Evolutionary conservation across 257 asterid genomes (phyloP), one percentile per base, ranked within the genome.

Genomic region (Fraxinus cuspidata): DNA sequence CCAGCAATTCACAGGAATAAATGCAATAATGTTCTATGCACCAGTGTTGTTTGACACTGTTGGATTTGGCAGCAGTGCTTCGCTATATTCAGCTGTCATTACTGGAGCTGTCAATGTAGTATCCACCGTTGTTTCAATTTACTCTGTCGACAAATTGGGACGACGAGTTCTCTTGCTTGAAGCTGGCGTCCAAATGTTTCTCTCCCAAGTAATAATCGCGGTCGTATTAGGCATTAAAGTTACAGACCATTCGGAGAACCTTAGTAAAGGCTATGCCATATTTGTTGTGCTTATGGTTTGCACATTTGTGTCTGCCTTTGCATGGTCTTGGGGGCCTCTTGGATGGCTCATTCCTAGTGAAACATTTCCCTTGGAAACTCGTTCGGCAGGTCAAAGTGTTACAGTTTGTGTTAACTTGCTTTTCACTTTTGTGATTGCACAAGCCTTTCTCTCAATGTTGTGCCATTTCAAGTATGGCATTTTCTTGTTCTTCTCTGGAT

Each of bases 241-340:
- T 3, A 88, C 81, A 63, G 97, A 94, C 78, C 93, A 88, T 73
- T 66, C 90, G 0, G 83, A 86, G 11, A 29, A 83, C 56, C 96
- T 92, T 0, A 34, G 80, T 76, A 85, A 86, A 0, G 92, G 96
- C 2, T 90, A 81, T 71, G 97, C 93, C 0, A 87, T 94, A 27
- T 91, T 94, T 18, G 96, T 94, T 3, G 96, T 94, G 74, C 32
- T 94, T 68, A 6, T 94, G 81, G 83, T 92, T 0, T 94, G 97
- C 87, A 89, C 92, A 1, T 94, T 80, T 11, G 96, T 94, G 8
- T 88, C 96, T 1, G 76, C 95, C 0, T 92, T 92, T 53, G 99
- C 97, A 0, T 94, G 99, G 97, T 94, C 97, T 0, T 92, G 97
- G 97, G 99, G 99, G 1, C 99, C 99, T 1, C 86, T 94, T n/a